Evolutionary conservation across 805 yeast species (phyloP), one percentile per base, ranked within the genome.

Genomic region (Saccharomycopsis malanga): DNA sequence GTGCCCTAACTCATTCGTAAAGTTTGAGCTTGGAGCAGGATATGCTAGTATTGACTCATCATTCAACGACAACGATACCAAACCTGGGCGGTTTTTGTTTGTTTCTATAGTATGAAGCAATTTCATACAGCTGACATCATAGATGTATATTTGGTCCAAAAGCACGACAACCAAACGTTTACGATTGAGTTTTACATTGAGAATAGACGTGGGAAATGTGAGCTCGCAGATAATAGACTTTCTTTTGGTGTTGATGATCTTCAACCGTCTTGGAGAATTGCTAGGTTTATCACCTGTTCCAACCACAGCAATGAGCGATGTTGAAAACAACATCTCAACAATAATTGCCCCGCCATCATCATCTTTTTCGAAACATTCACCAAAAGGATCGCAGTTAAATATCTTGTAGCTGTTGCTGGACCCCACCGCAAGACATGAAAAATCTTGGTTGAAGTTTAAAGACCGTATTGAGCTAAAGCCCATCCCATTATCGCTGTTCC

Each of bases 51-150:
- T 67, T 40, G 79, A 73, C 40, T 66, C 69, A 44, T 75, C 80
- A 20, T 63, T 61, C 2, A 77, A 57, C 17, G 62, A 57, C n/a
- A 61, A 46, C 20, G 58, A 61, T 45, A 60, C 54, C 32, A 58
- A 46, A 9, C 67, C 70, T 15, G 47, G 49, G 0, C 65, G 66
- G 52, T 73, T 81, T 1, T 77, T 66, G 15, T 68, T 58, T 0
- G 79, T 74, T 41, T 83, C 87, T 30, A 83, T 73, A 1, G 83
- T 81, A 57, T 80, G 84, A 36, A 91, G 61, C 22, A 89, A 73
- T 58, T 85, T 80, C 81, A 91, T 88, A 61, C 94, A 86, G 48
- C 93, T 79, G 52, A 91, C 82, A 62, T 91, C 97, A 66, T 91
- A 93, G 40, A 91, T 77, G 61, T 80, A 85, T 7, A 93, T 77